Conservation (phyloP, 2,329 filamentous ascomycete genomes). For the Cladosporium cucumerinum region DNA sequence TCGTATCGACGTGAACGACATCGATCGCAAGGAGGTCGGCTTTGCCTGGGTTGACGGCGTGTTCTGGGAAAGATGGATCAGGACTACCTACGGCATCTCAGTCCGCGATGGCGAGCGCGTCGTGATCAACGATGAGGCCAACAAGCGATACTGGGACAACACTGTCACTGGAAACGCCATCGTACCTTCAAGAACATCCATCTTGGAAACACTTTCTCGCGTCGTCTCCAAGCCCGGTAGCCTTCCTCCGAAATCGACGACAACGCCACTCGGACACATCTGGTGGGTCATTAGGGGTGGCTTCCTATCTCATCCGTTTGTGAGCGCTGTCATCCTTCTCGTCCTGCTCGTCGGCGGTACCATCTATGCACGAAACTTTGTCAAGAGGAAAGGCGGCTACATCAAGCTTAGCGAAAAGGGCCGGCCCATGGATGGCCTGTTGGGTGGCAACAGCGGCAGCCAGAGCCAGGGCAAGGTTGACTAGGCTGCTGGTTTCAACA, state of each 20-base stretch:
- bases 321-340: conserved; percentile 53
- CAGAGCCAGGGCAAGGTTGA: conserved; percentile 30
- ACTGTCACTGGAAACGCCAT: conserved; percentile 88
- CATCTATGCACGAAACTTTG: conserved; percentile 32
- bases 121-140: conserved; percentile 95
- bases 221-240: conserved; percentile 65
- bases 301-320: conserved; percentile 43
- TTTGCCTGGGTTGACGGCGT: conserved; percentile 97
- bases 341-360: conserved; percentile 42
- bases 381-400: conserved; percentile 30
- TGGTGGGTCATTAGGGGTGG: conserved; percentile 51
- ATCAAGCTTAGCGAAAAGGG: conserved; percentile 50
- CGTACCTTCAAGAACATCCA: conserved; percentile 81
- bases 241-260: conserved; percentile 75
- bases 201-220: conserved; percentile 79
- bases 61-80: conserved; percentile 97
- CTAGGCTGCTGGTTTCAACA: conserved; percentile 13
- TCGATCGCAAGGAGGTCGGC: conserved; percentile 80
- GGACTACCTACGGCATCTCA: conserved; percentile 90
- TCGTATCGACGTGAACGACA: conserved; percentile 83
- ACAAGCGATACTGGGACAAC: conserved; percentile 90
- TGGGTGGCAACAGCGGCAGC: conserved; percentile 52
- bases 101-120: conserved; percentile 82
- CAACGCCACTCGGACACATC: conserved; percentile 66
- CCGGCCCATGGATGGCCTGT: conserved; percentile 64